These are phyloP conservation scores for Botrytis fabae DNA, from an alignment of 2,329 filamentous ascomycete species.

Conservation along the genomic window DNA sequence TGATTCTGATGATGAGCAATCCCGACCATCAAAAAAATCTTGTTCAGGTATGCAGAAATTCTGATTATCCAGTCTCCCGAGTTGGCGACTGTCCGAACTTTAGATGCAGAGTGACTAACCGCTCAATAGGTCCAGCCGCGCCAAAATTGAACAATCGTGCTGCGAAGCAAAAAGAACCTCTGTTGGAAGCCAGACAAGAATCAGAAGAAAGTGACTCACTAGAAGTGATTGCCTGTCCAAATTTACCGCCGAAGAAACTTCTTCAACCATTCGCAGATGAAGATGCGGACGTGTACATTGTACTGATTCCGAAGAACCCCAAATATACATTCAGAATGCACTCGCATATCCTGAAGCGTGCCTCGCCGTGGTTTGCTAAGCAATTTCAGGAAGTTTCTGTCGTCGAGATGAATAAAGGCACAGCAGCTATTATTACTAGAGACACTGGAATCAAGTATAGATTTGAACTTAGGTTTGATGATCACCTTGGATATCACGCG, in stretches of 20 bases:
- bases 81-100: rapidly evolving
- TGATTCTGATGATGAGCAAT: neutral
- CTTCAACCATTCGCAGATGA: neutral
- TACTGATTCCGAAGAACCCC: neutral
- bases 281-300: conserved; percentile 7
- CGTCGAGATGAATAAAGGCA: neutral
- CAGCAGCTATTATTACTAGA: rapidly evolving
- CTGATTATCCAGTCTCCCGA: too few species aligned
- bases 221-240: neutral
- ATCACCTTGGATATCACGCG: neutral
- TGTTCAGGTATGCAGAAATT: neutral
- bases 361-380: neutral
- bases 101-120: neutral
- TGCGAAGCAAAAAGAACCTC: neutral
- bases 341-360: neutral
- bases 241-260: rapidly evolving
- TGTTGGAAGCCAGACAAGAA: neutral
- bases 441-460: neutral
- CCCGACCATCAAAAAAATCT: neutral
- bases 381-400: too few species aligned
- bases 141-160: neutral
- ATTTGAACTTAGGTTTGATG: neutral
- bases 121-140: neutral
- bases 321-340: neutral
- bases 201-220: neutral